A percentile compares a stretch with the other conserved stretches of the same genome.
Evolutionary conservation across 345 rosid species (phyloP).

Genomic region (Rhodomyrtus tomentosa): DNA sequence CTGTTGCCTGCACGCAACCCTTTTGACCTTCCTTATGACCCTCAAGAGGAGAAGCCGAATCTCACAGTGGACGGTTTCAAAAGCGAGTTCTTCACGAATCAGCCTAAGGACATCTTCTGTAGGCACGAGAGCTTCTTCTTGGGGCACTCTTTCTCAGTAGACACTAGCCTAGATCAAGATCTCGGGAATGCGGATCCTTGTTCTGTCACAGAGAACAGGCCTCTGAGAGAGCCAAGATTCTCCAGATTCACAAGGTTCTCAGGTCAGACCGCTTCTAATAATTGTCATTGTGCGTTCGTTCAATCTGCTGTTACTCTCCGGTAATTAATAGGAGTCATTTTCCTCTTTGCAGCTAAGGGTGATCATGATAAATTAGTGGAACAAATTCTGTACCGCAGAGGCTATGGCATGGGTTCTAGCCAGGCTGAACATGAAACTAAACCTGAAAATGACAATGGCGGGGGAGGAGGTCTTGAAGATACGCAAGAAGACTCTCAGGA

Average conservation of each 20-base stretch:
- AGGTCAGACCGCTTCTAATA: constrained; percentile 6
- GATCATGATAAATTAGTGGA: constrained; percentile 19
- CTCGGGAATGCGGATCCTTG: neutral
- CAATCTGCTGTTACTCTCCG: neutral
- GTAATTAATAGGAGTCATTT: neutral
- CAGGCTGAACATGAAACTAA: constrained; percentile 7
- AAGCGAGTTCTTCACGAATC: constrained; percentile 39
- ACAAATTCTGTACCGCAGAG: neutral
- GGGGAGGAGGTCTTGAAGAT: neutral
- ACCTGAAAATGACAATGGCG: neutral
- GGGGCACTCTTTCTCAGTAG: constrained; percentile 21
- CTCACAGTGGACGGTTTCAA: constrained; percentile 54
- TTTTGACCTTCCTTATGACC: constrained; percentile 81
- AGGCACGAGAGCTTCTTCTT: constrained; percentile 70
- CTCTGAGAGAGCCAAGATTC: neutral
- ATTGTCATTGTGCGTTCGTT: neutral
- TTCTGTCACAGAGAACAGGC: constrained; percentile 1
- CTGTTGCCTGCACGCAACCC: constrained; percentile 56
- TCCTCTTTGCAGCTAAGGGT: constrained; percentile 21
- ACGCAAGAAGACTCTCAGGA: neutral
- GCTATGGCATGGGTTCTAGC: neutral
- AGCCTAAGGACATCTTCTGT: constrained; percentile 43
- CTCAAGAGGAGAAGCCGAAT: constrained; percentile 67
- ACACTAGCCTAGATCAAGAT: constrained; percentile 15
- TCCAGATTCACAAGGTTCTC: neutral